phyloP scores from a whole-genome alignment of 768 basidiomycete genomes.

The Phaeolepiota aurea region DNA sequence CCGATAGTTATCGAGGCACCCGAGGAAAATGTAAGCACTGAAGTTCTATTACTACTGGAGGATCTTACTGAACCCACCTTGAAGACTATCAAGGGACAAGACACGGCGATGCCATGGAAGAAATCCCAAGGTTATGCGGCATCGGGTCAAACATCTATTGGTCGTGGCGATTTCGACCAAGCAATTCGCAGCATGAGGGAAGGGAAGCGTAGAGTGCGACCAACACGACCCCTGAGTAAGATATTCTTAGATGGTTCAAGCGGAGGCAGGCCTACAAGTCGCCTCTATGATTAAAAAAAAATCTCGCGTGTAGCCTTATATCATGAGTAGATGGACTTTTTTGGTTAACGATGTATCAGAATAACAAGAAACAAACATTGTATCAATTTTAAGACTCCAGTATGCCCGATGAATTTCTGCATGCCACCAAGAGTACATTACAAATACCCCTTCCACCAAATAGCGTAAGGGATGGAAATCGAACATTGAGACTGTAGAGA shows the following conservation, averaged over 20 bases:
- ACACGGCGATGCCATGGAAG: conserved; percentile 17
- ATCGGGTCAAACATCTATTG: conserved; percentile 45
- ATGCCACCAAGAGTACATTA: no score
- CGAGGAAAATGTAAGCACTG: conserved; percentile 15
- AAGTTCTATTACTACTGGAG: no score
- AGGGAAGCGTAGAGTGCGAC: conserved; percentile 47
- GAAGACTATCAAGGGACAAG: conserved; percentile 37
- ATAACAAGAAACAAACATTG: no score
- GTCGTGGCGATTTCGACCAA: conserved; percentile 76
- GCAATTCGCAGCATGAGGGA: conserved; percentile 75
- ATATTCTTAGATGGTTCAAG: conserved; percentile 66
- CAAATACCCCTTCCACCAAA: no score
- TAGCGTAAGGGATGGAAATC: no score
- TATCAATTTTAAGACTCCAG: no score
- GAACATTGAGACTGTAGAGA: no score
- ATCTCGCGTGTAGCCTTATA: background rate
- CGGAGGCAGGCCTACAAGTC: conserved; percentile 19
- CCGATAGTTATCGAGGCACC: conserved; percentile 11
- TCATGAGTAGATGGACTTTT: conserved; percentile 7
- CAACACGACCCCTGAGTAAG: conserved; percentile 58
- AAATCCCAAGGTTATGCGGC: conserved; percentile 31
- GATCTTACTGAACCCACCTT: no score
- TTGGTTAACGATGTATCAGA: no score
- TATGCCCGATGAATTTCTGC: no score
- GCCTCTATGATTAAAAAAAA: conserved; percentile 17